Evolutionary conservation across 2,329 filamentous ascomycete genomes (phyloP), one percentile per base, ranked within the genome.

Genomic region (Paecilomyces dactylethromorphus): DNA sequence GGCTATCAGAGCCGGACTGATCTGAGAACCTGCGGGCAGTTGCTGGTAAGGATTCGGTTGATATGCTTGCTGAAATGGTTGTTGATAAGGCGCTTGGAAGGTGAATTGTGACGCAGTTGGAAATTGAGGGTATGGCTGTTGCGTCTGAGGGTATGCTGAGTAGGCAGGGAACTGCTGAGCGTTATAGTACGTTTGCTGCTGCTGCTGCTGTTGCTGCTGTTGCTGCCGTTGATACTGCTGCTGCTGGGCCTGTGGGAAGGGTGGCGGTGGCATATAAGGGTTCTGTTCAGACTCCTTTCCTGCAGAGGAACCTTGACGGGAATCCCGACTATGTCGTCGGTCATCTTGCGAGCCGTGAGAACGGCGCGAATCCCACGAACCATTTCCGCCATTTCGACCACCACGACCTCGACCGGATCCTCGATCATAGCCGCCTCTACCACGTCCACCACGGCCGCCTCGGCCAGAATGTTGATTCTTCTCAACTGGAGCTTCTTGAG

Each of bases 1-100:
- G 62, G 81, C 79, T 59, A 87, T 77, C 67, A 87, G 82, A 1
- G 81, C 79, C 3, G 84, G 84, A 63, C 85, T 86, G 60, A 85
- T 79, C 63, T 83, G 83, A 10, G 80, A 74, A 61, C 79, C 75
- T 53, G 70, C 70, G 35, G 74, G 70, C 15, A 76, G 68, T 49
- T 75, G 67, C 33, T 67, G 69, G 57, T 74, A 73, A 6, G 77
- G 71, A 55, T 81, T 75, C 39, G 77, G 78, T 62, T 80, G 82
- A 4, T 53, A 55, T 55, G n/a, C 15, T 62, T 74, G 77, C 55
- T 66, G 64, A 59, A 71, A 71, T 18, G 68, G 65, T 58, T 74
- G 74, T 55, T 74, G 70, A 56, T 76, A 71, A n/a, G 75, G 74
- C 53, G 73, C 69, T 54, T 75, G 76, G 59, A 74, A 69, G 53